phyloP scores from a whole-genome alignment of 768 basidiomycete genomes.

The Pholiota conissans region DNA sequence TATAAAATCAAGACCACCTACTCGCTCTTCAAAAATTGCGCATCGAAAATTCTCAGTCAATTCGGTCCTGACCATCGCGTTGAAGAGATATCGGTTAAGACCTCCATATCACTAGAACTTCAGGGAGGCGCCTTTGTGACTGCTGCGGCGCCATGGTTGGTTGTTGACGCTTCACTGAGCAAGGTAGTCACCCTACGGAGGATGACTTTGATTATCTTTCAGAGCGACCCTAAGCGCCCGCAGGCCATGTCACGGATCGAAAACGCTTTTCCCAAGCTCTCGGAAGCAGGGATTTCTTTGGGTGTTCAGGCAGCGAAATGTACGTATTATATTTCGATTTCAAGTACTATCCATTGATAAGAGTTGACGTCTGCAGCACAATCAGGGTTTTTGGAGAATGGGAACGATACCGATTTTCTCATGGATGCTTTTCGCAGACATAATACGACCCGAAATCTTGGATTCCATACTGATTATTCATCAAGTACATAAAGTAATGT shows the following conservation, averaged over 20 bases:
- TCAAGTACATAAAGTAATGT: no score
- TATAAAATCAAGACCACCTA: not conserved
- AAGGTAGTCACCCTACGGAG: not conserved
- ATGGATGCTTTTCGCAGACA: not conserved
- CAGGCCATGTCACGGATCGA: not conserved
- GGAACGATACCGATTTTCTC: slow-evolving; percentile 1
- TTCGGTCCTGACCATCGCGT: not conserved
- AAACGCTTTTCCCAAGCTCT: not conserved
- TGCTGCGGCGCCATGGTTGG: not conserved
- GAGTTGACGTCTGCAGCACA: no score
- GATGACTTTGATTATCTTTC: not conserved
- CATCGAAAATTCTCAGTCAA: not conserved
- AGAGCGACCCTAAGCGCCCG: not conserved
- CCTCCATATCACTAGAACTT: not conserved
- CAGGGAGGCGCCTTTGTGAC: not conserved
- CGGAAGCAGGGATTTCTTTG: not conserved
- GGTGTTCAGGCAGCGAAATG: not conserved
- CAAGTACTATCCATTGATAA: not conserved
- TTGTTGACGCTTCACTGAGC: not conserved
- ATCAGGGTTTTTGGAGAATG: not conserved
- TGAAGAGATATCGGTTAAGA: slow-evolving; percentile 4
- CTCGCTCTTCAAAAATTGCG: not conserved
- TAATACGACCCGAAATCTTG: not conserved
- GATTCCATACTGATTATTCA: not conserved
- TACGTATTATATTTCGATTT: not conserved